Evolutionary conservation across 352 stramenopile species (phyloP).

Genomic region (Bremia lactucae): DNA sequence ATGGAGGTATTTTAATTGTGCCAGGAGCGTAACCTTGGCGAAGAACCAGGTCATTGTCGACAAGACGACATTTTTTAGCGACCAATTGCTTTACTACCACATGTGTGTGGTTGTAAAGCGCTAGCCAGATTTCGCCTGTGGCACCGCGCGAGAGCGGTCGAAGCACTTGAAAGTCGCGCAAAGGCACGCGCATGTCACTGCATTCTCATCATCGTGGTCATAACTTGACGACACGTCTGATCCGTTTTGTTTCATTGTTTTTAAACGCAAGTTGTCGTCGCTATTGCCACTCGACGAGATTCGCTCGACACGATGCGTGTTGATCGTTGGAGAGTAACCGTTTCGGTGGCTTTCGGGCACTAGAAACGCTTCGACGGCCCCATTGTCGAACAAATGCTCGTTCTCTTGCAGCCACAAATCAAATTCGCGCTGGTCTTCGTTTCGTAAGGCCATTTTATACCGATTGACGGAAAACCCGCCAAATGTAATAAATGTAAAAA

Average conservation of each 20-base stretch:
- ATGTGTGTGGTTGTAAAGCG: conserved; percentile 29
- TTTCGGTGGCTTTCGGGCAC: conserved; percentile 17
- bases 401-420: conserved; percentile 30
- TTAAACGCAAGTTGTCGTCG: conserved; percentile 15
- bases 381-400: conserved; percentile 32
- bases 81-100: conserved; percentile 66
- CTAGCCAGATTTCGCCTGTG: conserved; percentile 65
- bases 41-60: conserved; percentile 70
- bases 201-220: conserved; percentile 32
- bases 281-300: conserved; percentile 14
- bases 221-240: conserved; percentile 11
- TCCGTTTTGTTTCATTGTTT: no score
- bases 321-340: background rate
- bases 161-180: conserved; percentile 46
- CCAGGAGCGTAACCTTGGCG: conserved; percentile 64
- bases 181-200: conserved; percentile 32
- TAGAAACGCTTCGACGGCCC: conserved; percentile 35
- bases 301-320: conserved; percentile 1
- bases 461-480: conserved; percentile 34
- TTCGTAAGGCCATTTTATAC: conserved; percentile 36
- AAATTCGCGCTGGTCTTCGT: conserved; percentile 18
- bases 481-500: conserved; percentile 40
- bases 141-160: conserved; percentile 36
- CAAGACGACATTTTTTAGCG: conserved; percentile 31
- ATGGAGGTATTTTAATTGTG: conserved; percentile 51